phyloP scores from a whole-genome alignment of 2,329 filamentous ascomycete species.

The Hymenoscyphus scutula region DNA sequence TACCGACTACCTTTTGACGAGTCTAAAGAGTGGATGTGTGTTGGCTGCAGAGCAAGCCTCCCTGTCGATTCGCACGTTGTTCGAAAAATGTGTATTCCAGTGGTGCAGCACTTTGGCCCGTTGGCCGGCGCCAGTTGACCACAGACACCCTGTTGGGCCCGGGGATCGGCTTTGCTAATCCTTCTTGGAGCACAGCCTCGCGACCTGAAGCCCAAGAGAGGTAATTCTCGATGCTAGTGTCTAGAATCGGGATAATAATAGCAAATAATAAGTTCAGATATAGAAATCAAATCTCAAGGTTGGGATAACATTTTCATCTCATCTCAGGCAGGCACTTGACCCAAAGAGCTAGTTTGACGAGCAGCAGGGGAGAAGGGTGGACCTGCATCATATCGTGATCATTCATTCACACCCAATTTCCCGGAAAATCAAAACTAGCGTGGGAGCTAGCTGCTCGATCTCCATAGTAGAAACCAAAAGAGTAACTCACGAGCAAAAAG shows the following conservation, averaged over 20 bases:
- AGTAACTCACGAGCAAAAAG: slow-evolving; percentile 1
- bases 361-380: not conserved
- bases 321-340: not conserved
- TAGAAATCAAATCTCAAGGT: not conserved
- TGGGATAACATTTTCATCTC: not conserved
- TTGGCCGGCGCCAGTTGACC: not conserved
- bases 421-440: not conserved
- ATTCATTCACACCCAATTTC: slow-evolving; percentile 2
- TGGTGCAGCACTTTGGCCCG: too few relatives aligned
- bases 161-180: not conserved
- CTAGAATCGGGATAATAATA: not conserved
- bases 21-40: not conserved
- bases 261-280: not conserved
- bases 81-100: too few relatives aligned
- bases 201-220: not conserved
- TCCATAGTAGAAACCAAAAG: not conserved
- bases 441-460: not conserved
- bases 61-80: slow-evolving; percentile 2
- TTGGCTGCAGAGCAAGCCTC: not conserved
- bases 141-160: not conserved
- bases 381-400: not conserved
- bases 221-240: not conserved
- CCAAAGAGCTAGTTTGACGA: not conserved
- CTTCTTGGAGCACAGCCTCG: not conserved
- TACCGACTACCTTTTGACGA: not conserved